phyloP scores from a whole-genome alignment of 208 protist genomes.

The Leishmania guyanensis region DNA sequence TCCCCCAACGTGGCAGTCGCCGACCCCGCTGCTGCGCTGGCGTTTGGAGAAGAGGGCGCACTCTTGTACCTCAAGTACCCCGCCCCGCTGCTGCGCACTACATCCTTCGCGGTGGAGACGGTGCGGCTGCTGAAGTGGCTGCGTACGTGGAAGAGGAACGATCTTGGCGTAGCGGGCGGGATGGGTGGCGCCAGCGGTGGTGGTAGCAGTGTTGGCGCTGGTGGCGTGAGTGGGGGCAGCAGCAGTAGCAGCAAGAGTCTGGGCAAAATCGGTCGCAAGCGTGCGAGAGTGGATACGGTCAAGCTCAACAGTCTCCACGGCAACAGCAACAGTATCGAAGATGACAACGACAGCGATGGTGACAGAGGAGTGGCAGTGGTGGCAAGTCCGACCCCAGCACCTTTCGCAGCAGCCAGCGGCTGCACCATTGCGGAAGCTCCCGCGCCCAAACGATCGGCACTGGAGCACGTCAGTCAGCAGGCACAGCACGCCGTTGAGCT shows the following conservation, averaged over 20 bases:
- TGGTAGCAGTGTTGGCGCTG: background rate
- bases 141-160: conserved; percentile 57
- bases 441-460: background rate
- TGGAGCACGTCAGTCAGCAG: conserved; percentile 9
- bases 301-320: background rate
- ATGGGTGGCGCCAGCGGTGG: background rate
- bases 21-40: background rate
- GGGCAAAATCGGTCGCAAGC: conserved; percentile 8
- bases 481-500: background rate
- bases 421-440: background rate
- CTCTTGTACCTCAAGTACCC: conserved; percentile 73
- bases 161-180: background rate
- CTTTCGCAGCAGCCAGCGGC: background rate
- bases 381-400: background rate
- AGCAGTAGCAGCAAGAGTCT: background rate
- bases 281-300: conserved; percentile 7
- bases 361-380: background rate
- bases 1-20: background rate
- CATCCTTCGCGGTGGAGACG: conserved; percentile 66
- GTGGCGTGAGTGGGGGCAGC: background rate
- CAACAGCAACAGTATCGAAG: background rate
- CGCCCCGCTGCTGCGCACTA: conserved; percentile 70
- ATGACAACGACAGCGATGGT: background rate
- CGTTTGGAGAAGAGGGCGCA: conserved; percentile 23
- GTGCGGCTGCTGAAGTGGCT: conserved; percentile 78